Evolutionary conservation across 2,329 filamentous ascomycete genomes (phyloP).

Genomic region (Aureobasidium subglaciale): DNA sequence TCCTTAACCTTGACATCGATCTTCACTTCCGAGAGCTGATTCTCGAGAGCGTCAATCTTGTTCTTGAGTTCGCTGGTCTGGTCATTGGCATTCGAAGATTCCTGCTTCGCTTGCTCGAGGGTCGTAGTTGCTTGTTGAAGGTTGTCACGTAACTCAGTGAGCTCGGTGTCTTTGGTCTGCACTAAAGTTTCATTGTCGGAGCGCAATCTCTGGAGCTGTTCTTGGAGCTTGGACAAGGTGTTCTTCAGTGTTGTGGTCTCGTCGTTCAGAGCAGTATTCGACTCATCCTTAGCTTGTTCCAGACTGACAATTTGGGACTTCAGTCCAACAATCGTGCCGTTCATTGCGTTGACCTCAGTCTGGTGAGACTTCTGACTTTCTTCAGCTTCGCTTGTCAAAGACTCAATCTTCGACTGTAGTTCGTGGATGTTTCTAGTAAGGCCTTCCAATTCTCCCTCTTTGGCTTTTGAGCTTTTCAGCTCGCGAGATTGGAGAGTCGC

Average conservation of each 20-base stretch:
- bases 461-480: not conserved
- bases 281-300: not conserved
- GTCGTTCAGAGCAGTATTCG: not conserved
- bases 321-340: not conserved
- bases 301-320: not conserved
- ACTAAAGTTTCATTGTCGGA: not conserved
- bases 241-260: not conserved
- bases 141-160: slow-evolving; percentile 5
- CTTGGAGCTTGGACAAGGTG: not conserved
- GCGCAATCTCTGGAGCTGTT: not conserved
- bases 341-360: not conserved
- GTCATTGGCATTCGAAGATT: not conserved
- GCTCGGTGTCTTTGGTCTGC: slow-evolving; percentile 11
- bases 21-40: not conserved
- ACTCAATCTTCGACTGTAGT: not conserved
- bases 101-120: not conserved
- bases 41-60: not conserved
- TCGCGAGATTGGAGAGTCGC: not conserved
- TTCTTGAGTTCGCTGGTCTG: not conserved
- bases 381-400: not conserved
- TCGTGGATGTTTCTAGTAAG: not conserved
- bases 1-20: slow-evolving; percentile 5
- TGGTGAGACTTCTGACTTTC: not conserved
- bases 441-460: not conserved
- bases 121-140: not conserved